Conservation (phyloP, 2,329 filamentous ascomycete species). For the Stromatinia cepivora region DNA sequence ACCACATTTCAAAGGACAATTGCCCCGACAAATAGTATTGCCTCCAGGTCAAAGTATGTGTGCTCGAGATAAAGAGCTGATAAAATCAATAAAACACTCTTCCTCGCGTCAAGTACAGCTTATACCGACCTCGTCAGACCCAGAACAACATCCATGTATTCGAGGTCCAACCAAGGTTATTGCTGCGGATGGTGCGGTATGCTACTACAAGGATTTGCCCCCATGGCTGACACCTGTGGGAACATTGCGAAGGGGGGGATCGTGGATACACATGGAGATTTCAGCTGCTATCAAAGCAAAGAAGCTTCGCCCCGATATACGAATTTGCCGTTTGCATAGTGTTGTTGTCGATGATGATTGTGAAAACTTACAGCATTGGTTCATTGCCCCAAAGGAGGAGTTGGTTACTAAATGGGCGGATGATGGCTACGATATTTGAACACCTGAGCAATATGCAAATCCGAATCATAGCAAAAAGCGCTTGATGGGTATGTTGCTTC, state of each 20-base stretch:
- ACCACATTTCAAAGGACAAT: neutral
- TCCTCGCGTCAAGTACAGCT: neutral
- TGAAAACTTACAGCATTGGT: neutral
- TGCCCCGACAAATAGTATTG: no score
- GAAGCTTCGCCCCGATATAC: neutral
- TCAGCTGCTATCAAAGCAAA: neutral
- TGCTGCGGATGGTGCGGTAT: neutral
- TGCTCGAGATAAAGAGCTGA: no score
- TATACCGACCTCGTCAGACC: neutral
- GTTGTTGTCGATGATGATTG: neutral
- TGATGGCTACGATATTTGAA: no score
- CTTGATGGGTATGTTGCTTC: neutral
- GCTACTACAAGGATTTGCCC: neutral
- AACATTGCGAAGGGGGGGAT: no score
- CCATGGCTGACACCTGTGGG: no score
- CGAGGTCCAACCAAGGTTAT: neutral
- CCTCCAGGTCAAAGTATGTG: no score
- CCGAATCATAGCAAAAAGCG: neutral
- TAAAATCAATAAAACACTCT: no score
- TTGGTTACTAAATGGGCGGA: neutral
- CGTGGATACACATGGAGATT: neutral
- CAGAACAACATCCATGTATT: neutral
- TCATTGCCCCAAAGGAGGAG: neutral
- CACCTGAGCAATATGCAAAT: no score
- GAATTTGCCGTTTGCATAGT: neutral